A percentile compares a stretch with the other conserved stretches of the same genome.
phyloP scores from a whole-genome alignment of 192 early-diverging fungal genomes.

The Backusella mclennaniae region DNA sequence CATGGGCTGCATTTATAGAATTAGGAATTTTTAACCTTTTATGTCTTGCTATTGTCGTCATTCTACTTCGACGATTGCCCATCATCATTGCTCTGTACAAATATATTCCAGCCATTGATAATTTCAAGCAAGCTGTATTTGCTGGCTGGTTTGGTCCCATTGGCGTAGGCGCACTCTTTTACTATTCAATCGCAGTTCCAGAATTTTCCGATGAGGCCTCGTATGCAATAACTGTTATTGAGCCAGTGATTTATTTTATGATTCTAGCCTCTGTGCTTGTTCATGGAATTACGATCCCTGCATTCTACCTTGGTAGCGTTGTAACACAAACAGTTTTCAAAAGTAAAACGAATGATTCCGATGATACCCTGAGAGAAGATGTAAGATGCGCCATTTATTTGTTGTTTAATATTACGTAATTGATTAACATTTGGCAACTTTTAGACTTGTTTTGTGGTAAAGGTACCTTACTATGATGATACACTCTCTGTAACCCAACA shows the following conservation, averaged over 20 bases:
- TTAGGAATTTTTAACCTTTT: conserved; percentile 63
- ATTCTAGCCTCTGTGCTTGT: conserved; percentile 75
- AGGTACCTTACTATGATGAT: not conserved
- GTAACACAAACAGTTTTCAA: conserved; percentile 19
- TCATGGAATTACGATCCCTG: conserved; percentile 76
- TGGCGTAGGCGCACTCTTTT: conserved; percentile 55
- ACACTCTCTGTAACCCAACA: not conserved
- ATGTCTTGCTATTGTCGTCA: conserved; percentile 53
- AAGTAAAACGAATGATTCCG: not conserved
- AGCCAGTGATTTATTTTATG: conserved; percentile 65
- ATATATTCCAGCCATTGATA: conserved; percentile 66
- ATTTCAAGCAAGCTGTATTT: conserved; percentile 68
- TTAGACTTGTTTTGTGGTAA: not conserved
- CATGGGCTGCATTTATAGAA: conserved; percentile 65
- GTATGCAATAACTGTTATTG: conserved; percentile 30
- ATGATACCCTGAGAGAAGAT: not conserved
- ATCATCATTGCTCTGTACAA: conserved; percentile 55
- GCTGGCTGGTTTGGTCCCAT: conserved; percentile 93
- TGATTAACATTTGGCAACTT: not conserved
- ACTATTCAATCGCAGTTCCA: conserved; percentile 36
- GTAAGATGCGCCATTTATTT: conserved; percentile 5
- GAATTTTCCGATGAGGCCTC: conserved; percentile 6
- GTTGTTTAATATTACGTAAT: not conserved
- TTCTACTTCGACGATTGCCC: conserved; percentile 75
- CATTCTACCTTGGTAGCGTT: conserved; percentile 58